A percentile compares a stretch with the other conserved stretches of the same genome.
Conservation (phyloP, 164 flowering plant genomes). For the Berberis thunbergii region DNA sequence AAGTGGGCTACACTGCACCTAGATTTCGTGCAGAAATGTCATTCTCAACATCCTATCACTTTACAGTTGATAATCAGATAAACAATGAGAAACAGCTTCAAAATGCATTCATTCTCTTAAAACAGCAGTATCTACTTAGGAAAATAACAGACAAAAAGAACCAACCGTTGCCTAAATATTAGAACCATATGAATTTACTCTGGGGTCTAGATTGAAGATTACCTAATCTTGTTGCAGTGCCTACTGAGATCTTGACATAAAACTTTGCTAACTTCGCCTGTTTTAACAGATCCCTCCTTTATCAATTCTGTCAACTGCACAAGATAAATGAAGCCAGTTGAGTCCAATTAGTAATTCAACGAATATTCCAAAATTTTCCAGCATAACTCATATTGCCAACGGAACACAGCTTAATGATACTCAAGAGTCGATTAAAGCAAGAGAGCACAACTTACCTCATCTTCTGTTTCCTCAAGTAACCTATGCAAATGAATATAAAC, state of each 20-base stretch:
- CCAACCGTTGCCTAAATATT: too few species aligned
- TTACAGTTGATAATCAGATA: too few species aligned
- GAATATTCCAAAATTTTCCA: not conserved
- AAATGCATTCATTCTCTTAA: too few species aligned
- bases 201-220: conserved; percentile 5
- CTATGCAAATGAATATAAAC: conserved; percentile 26
- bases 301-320: conserved; percentile 71
- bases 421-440: not conserved
- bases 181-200: too few species aligned
- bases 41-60: too few species aligned
- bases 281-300: conserved; percentile 64
- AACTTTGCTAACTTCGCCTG: conserved; percentile 66
- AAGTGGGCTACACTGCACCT: too few species aligned
- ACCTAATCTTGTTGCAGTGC: conserved; percentile 69
- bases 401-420: not conserved
- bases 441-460: conserved; percentile 43
- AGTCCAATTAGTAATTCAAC: not conserved
- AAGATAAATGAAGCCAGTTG: conserved; percentile 2
- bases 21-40: too few species aligned
- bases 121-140: too few species aligned
- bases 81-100: too few species aligned
- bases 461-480: conserved; percentile 97
- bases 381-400: not conserved
- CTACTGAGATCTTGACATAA: conserved; percentile 75
- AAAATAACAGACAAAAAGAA: too few species aligned